phyloP scores from a whole-genome alignment of 805 yeast genomes.

The Crinitomyces ghanaensis region DNA sequence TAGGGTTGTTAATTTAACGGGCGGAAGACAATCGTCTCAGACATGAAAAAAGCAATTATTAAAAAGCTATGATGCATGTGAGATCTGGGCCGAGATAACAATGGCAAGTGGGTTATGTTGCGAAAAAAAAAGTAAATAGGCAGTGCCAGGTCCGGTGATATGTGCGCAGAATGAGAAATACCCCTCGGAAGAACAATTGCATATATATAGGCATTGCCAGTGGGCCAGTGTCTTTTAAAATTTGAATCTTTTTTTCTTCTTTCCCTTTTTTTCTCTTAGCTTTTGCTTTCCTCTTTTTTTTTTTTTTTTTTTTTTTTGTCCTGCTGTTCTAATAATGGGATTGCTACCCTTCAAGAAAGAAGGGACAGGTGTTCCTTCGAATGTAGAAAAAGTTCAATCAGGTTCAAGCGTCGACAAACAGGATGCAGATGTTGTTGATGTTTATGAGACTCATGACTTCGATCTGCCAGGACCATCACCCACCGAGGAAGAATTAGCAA shows the following conservation, averaged over 20 bases:
- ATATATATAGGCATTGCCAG: too few species aligned
- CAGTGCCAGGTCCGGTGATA: too few species aligned
- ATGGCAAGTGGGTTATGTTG: too few species aligned
- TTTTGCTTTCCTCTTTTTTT: not conserved
- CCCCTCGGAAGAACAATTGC: too few species aligned
- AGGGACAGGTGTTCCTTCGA: not conserved
- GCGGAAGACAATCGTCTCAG: too few species aligned
- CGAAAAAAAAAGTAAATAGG: too few species aligned
- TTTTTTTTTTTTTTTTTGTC: not conserved
- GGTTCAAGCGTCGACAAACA: not conserved
- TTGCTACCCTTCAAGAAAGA: not conserved
- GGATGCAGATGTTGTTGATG: not conserved
- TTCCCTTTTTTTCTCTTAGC: not conserved
- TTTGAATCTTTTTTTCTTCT: conserved; percentile 1
- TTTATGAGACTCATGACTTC: conserved; percentile 2
- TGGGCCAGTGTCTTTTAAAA: too few species aligned
- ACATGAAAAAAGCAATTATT: too few species aligned
- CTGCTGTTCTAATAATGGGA: not conserved
- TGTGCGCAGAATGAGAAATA: too few species aligned
- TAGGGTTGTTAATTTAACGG: too few species aligned
- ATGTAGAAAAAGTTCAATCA: not conserved
- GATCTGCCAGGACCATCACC: conserved; percentile 25
- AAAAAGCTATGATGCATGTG: too few species aligned
- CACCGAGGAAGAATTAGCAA: conserved; percentile 40
- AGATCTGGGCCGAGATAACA: too few species aligned